A percentile compares a stretch with the other conserved stretches of the same genome.
These are phyloP conservation scores for Dictyostelium brefeldianum DNA, from an alignment of 78 protist species.

Conservation along the genomic window DNA sequence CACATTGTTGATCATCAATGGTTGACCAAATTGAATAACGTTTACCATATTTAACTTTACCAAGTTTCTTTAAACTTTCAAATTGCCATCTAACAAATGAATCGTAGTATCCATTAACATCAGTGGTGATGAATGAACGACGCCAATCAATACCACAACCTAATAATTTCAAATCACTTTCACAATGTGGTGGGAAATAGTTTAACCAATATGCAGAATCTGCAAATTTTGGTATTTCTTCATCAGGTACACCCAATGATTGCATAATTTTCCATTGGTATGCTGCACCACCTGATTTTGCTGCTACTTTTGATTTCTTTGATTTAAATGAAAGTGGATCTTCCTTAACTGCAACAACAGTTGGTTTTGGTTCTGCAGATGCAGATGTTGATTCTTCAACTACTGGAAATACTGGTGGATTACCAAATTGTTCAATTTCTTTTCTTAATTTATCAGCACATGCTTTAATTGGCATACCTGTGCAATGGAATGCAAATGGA, in stretches of 20 bases:
- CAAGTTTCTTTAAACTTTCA: constrained; percentile 76
- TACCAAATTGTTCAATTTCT: constrained; percentile 91
- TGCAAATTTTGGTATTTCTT: constrained; percentile 95
- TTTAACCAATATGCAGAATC: constrained; percentile 97
- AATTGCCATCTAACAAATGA: constrained; percentile 99
- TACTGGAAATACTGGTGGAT: constrained; percentile 94
- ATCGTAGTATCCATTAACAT: constrained; percentile 99
- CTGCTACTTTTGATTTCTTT: constrained; percentile 91
- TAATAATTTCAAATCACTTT: constrained; percentile 91
- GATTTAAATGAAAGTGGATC: constrained; percentile 72
- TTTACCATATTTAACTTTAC: constrained; percentile 89
- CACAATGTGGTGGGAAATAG: constrained; percentile 98
- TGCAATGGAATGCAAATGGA: constrained; percentile 99
- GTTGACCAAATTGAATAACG: constrained; percentile 96
- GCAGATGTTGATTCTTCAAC: background rate
- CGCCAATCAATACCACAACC: constrained; percentile 98
- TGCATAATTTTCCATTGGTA: constrained; percentile 97
- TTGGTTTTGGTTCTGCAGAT: background rate
- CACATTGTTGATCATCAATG: constrained; percentile 98
- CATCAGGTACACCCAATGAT: constrained; percentile 93
- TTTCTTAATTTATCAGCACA: constrained; percentile 93
- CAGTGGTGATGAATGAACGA: constrained; percentile 99
- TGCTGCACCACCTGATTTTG: constrained; percentile 90
- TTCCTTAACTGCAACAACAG: constrained; percentile 27
- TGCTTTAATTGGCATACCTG: constrained; percentile 99